Evolutionary conservation across 164 flowering plant genomes (phyloP), one percentile per base, ranked within the genome.

Genomic region (Chimonanthus salicifolius): DNA sequence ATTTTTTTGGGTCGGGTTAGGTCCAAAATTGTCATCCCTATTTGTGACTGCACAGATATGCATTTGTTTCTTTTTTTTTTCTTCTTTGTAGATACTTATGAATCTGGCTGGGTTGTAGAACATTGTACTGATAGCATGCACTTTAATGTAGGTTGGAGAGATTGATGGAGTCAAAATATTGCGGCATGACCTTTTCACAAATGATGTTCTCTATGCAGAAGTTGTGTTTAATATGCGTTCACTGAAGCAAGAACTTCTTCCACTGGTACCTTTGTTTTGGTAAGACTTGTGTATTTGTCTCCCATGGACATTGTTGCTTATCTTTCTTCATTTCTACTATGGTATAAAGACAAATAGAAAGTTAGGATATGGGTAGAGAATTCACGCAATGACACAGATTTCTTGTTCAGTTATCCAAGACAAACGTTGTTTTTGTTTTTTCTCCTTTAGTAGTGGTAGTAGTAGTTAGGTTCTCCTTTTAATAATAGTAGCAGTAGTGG

Each of bases 261-360:
- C 92, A 64, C 76, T 96, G 72, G 92, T 96, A 50, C 99, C 99
- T 66, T 83, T 96, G 54, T 96, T 96, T 77, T 96, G 98, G 99
- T 96, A 74, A 87, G 93, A 54, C 20, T 76, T 60, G 45, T 20
- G 8, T 71, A 3, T 49, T 51, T 20, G 15, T 49, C 65, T 44
- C 21, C 10, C n/a, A 64, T 70, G 54, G 47, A 66, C 45, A 11
- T 13, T 15, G 15, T 73, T 44, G 15, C 62, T 73, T 16, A 18
- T 49, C n/a, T 58, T 43, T 47, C 13, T 46, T 20, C 6, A 3
- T 46, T 65, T 7, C 44, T 10, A 47, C 44, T 33, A 33, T 33
- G 33, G 33, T 54, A n/a, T 11, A 54, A 54, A 54, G 60, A n/a
- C 60, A 54, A 54, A 54, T 54, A 54, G 5, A 54, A 54, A 58